Percentiles rank a stretch among this genome's conserved stretches.
Conservation (phyloP, 805 yeast species). For the Lachancea meyersii region DNA sequence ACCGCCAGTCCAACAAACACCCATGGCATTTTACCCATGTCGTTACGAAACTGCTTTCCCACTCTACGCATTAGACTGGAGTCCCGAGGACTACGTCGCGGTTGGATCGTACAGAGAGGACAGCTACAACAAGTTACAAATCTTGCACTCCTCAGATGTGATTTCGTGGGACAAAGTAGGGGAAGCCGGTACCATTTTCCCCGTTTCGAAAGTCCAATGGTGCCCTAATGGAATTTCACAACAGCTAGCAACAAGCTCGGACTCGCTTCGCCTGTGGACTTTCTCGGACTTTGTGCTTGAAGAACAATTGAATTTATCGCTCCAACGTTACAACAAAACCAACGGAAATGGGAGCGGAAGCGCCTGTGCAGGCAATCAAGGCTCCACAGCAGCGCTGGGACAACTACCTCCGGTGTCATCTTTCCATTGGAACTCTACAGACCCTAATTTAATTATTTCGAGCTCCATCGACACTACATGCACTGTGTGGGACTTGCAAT, state of each 20-base stretch:
- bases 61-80: conserved; percentile 32
- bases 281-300: conserved; percentile 28
- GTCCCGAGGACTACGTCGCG: conserved; percentile 28
- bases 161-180: conserved; percentile 65
- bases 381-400: conserved; percentile 16
- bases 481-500: conserved; percentile 77
- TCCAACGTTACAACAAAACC: conserved; percentile 37
- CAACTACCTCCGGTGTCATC: conserved; percentile 82
- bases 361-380: conserved; percentile 1
- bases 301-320: conserved; percentile 38
- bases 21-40: conserved; percentile 14
- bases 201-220: conserved; percentile 32
- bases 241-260: conserved; percentile 32
- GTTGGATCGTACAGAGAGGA: conserved; percentile 68
- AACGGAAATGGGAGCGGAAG: conserved; percentile 26
- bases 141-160: conserved; percentile 44
- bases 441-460: conserved; percentile 67
- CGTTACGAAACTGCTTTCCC: conserved; percentile 28
- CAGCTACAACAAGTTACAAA: conserved; percentile 55
- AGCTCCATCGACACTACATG: conserved; percentile 94
- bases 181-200: conserved; percentile 28
- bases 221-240: conserved; percentile 27
- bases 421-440: conserved; percentile 83
- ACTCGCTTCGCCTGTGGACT: conserved; percentile 31
- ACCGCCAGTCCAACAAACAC: conserved; percentile 5